phyloP scores from a whole-genome alignment of 805 yeast species.

The Candida montana region DNA sequence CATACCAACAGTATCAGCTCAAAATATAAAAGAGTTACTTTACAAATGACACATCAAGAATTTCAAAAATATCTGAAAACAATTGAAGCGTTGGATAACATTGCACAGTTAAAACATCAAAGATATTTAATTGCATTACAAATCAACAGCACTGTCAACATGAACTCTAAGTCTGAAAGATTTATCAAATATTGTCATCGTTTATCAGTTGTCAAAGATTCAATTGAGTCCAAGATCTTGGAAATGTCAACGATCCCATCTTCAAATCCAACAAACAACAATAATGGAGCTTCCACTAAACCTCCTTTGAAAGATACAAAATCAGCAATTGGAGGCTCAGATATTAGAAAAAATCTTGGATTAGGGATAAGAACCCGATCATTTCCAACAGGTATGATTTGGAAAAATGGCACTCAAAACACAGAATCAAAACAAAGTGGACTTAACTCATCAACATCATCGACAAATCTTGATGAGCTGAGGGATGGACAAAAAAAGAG shows the following conservation, averaged over 20 bases:
- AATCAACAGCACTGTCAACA: constrained; percentile 33
- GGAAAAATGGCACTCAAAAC: no score
- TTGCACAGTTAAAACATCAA: constrained; percentile 43
- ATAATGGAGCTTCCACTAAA: no score
- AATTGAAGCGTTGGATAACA: constrained; percentile 29
- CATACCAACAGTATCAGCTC: constrained; percentile 4
- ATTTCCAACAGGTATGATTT: no score
- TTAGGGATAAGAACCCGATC: no score
- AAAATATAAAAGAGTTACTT: constrained; percentile 27
- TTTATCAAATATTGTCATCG: constrained; percentile 26
- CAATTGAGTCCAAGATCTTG: constrained; percentile 26
- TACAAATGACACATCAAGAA: constrained; percentile 34
- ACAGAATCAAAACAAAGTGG: no score
- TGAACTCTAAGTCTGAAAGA: constrained; percentile 27
- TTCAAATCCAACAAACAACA: background rate
- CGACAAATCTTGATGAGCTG: no score
- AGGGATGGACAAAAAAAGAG: no score
- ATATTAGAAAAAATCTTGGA: no score
- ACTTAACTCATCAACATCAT: no score
- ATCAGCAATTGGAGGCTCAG: no score
- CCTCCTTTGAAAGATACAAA: no score
- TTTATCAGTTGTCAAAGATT: constrained; percentile 26
- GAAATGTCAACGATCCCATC: constrained; percentile 20
- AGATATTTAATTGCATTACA: constrained; percentile 44
- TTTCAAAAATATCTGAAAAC: constrained; percentile 37